Conservation (phyloP, 306 rosid species). For the Glycyrrhiza uralensis region DNA sequence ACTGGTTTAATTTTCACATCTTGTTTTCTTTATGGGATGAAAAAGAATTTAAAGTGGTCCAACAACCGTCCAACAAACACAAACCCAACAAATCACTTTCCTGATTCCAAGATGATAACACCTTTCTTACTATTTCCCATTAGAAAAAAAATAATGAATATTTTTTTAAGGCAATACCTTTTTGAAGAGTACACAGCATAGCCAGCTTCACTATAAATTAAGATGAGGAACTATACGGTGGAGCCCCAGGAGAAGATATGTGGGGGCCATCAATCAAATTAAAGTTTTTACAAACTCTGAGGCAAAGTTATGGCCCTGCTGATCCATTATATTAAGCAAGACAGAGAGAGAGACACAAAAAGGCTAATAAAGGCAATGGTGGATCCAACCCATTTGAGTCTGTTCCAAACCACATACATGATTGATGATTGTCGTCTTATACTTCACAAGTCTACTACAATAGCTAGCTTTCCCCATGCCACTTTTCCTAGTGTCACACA, state of each 20-base stretch:
- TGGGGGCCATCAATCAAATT: constrained; percentile 42
- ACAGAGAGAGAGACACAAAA: constrained; percentile 34
- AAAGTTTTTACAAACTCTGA: constrained; percentile 51
- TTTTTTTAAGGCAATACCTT: not conserved
- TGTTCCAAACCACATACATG: constrained; percentile 45
- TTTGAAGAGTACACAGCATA: constrained; percentile 1
- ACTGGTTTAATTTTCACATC: not conserved
- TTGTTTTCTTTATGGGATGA: not conserved
- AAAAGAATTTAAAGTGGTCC: constrained; percentile 28
- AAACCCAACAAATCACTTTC: constrained; percentile 34
- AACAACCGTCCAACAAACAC: constrained; percentile 28
- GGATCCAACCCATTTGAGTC: constrained; percentile 63
- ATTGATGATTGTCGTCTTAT: constrained; percentile 52
- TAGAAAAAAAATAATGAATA: not conserved
- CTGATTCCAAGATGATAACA: constrained; percentile 30
- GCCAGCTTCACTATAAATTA: constrained; percentile 6
- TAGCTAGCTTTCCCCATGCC: constrained; percentile 2
- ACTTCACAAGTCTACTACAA: constrained; percentile 28
- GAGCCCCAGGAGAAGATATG: constrained; percentile 45
- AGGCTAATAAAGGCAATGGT: constrained; percentile 34
- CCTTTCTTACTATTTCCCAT: constrained; percentile 10
- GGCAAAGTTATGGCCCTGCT: constrained; percentile 18
- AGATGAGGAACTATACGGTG: constrained; percentile 24
- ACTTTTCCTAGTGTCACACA: constrained; percentile 18
- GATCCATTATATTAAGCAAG: constrained; percentile 27